Base-by-base conservation (phyloP, 2,329 filamentous ascomycete genomes). In the Fusarium coicis region DNA sequence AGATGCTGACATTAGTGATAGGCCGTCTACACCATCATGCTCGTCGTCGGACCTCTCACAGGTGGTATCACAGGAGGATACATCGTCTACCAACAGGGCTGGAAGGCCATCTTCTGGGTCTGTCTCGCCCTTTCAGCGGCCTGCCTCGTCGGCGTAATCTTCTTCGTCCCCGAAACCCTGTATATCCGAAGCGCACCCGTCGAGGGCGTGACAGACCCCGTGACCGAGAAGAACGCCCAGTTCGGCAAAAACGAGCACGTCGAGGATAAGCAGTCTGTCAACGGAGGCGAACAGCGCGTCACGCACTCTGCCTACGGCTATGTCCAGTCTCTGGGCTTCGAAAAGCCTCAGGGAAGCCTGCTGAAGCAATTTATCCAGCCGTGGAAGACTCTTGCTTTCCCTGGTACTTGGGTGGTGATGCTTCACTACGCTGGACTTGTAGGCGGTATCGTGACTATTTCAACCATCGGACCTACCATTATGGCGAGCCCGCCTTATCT, bases 351-450 rank as follows among this genome's bases (percentile, higher is more conserved):
- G 0, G 70, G 70, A 16, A 70, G 47, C 5, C 46, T 72, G 0
- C 10, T 69, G 8, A 46, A 55, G 14, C 66, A 60, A 10, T 23
- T 65, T 4, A 34, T 76, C 7, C 65, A 55, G 7, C 74, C 71
- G 0, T 76, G 74, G 71, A 60, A 61, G 28, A 75, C 73, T 0
- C 56, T 72, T 2, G 63, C 60, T 1, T 74, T 83, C 1, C 82
- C 82, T 0, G 79, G 79, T 0, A 80, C 79, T 1, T 83, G 80
- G 81, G 72, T 84, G 1, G 79, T 82, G 3, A 83, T 80, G 77
- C 63, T 82, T 6, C 81, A 83, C 54, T 84, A 83, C 36, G 80
- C 80, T 15, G 80, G 81, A 0, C 73, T 84, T 0, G 80, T 83
- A 1, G 82, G 82, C 5, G 79, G 78, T 6, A 77, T 81, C 5